phyloP scores from a whole-genome alignment of 208 protist species.

The Trichomonas vaginalis region DNA sequence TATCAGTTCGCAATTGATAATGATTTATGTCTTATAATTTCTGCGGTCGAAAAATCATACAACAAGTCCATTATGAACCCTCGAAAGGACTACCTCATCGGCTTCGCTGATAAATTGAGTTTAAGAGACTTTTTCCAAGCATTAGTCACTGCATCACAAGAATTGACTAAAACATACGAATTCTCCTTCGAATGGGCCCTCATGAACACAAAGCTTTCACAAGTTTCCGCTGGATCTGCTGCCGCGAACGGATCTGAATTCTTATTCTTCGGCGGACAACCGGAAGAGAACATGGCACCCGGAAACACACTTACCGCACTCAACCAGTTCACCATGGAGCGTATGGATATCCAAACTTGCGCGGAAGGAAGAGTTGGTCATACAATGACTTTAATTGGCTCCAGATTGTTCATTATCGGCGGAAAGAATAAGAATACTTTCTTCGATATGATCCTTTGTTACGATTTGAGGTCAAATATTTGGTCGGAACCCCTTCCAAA shows the following conservation, averaged over 20 bases:
- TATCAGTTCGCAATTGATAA: neutral
- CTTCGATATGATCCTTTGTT: neutral
- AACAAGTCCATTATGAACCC: neutral
- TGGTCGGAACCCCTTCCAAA: neutral
- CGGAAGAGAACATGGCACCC: neutral
- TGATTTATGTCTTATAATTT: neutral
- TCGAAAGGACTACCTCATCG: neutral
- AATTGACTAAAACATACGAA: neutral
- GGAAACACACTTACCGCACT: neutral
- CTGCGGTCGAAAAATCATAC: neutral
- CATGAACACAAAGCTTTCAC: neutral
- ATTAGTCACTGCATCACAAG: neutral
- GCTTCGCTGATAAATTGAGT: neutral
- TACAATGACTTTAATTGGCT: neutral
- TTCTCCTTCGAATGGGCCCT: neutral
- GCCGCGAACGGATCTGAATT: neutral
- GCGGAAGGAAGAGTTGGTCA: neutral
- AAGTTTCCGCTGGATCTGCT: neutral
- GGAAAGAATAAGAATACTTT: neutral
- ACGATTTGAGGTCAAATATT: neutral
- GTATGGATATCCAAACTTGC: neutral
- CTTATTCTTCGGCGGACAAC: neutral
- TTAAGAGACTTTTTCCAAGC: neutral
- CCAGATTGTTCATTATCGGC: neutral
- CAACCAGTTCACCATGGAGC: neutral